phyloP scores from a whole-genome alignment of 331 rosid species.

The Erythrophleum ivorense region DNA sequence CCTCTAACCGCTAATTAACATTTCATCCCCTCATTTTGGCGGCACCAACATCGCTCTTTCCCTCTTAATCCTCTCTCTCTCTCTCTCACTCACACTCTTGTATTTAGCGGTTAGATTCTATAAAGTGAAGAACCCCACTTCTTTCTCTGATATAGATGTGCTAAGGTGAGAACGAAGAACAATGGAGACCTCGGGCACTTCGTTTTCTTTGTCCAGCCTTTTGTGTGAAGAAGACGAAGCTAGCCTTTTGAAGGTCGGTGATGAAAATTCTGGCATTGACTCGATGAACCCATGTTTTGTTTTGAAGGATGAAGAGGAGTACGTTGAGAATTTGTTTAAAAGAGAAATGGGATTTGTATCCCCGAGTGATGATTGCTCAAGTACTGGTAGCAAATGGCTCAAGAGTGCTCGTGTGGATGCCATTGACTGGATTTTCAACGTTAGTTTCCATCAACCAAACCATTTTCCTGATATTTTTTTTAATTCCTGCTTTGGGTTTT shows the following conservation, averaged over 20 bases:
- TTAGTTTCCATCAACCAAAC: slow-evolving; percentile 38
- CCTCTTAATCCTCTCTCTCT: background rate
- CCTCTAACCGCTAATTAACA: slow-evolving; percentile 43
- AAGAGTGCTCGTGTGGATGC: slow-evolving; percentile 53
- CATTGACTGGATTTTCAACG: slow-evolving; percentile 73
- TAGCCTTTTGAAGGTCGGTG: slow-evolving; percentile 31
- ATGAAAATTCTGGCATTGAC: slow-evolving; percentile 24
- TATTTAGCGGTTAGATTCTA: slow-evolving; percentile 43
- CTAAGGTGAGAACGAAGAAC: background rate
- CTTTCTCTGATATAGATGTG: slow-evolving; percentile 31
- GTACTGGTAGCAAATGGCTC: slow-evolving; percentile 34
- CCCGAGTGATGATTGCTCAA: slow-evolving; percentile 32
- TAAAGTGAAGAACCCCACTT: slow-evolving; percentile 27
- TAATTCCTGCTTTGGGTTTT: background rate
- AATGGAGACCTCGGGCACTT: slow-evolving; percentile 52
- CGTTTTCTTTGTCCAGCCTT: slow-evolving; percentile 49
- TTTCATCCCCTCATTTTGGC: slow-evolving; percentile 71
- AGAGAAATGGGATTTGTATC: slow-evolving; percentile 53
- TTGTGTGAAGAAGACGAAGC: slow-evolving; percentile 57
- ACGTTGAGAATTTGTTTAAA: slow-evolving; percentile 49
- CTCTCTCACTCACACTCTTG: slow-evolving; percentile 13
- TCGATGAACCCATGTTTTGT: slow-evolving; percentile 25
- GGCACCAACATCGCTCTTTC: slow-evolving; percentile 65
- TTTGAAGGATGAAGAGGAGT: slow-evolving; percentile 52
- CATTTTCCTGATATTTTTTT: background rate